Evolutionary conservation across 768 basidiomycete genomes (phyloP), one percentile per base, ranked within the genome.

Genomic region (Filobasidium wieringae): DNA sequence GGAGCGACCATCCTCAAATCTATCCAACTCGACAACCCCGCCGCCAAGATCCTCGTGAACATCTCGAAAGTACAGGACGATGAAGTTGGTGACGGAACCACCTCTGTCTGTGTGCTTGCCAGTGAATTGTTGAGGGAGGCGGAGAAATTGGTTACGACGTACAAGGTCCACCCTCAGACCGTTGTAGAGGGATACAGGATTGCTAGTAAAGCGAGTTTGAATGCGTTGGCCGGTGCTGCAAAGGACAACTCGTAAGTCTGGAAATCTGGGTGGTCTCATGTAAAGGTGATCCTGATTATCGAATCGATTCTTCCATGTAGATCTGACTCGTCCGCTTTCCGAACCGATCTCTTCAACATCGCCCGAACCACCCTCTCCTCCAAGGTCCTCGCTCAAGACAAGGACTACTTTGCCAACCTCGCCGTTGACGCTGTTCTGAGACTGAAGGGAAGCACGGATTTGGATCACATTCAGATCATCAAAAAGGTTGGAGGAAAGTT

Each of bases 11-110:
- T 97, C 68, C 81, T 99, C 58, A 97, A 96, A 74, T 84, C 88
- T 49, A 97, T 99, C 68, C 86, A 90, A 67, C 83, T 99, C 63
- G 95, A 99, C 76, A 97, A 99, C 72, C 88, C 95, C 4, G 93
- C 93, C 1, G 95, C 95, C 37, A 99, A 99, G 79, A 96, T 99
- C 73, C 81, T 99, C 55, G 95, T 99, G 67, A 97, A 99, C 76
- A 97, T 99, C 75, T 93, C 91, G 0, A 99, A 99, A 72, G 93
- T 97, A n/a, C 95, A 97, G 76, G 95, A 99, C 72, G 95, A 99
- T 71, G 95, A 99, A 74, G 84, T 99, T 47, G 95, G 95, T 19
- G 95, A 97, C 75, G 95, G 77, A 43, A 76, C 75, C 30, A 76
- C 75, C 2, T 72, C 71, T 9, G 74, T 97, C 27, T 90, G 88